Percentiles rank a stretch among this genome's conserved stretches.
phyloP scores from a whole-genome alignment of 208 protist species.

The Trypanosoma boissoni region DNA sequence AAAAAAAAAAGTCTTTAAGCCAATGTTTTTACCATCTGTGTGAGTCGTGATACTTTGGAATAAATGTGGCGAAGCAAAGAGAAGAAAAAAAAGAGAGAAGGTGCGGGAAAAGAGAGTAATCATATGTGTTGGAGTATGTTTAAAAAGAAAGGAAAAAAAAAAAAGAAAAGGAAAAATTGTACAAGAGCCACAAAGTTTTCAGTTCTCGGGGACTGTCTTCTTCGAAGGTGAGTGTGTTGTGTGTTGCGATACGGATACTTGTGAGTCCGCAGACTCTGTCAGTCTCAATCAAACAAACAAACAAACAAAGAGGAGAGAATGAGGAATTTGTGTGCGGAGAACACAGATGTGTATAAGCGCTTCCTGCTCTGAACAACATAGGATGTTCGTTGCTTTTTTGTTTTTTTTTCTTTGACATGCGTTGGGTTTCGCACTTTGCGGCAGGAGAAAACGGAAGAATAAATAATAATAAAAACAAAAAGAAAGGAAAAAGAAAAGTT shows the following conservation, averaged over 20 bases:
- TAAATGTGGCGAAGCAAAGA: background rate
- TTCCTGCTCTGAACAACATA: too few relatives aligned
- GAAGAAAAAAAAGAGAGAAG: conserved; percentile 8
- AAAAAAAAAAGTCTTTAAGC: background rate
- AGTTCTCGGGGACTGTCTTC: too few relatives aligned
- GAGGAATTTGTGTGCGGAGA: too few relatives aligned
- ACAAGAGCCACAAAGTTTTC: too few relatives aligned
- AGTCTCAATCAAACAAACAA: too few relatives aligned
- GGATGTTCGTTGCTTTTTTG: conserved; percentile 8
- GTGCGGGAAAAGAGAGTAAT: background rate
- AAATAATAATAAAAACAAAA: background rate
- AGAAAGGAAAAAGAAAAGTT: background rate
- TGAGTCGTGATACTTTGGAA: too few relatives aligned
- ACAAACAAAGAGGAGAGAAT: too few relatives aligned
- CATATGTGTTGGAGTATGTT: background rate
- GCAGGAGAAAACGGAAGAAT: background rate
- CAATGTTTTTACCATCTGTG: too few relatives aligned
- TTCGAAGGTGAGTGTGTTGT: too few relatives aligned
- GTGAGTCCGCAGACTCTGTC: too few relatives aligned
- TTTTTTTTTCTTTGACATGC: conserved; percentile 13
- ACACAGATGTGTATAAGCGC: too few relatives aligned
- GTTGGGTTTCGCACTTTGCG: background rate
- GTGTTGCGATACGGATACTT: too few relatives aligned
- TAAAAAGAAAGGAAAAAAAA: conserved; percentile 2
- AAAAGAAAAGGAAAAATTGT: conserved; percentile 17